Evolutionary conservation across 1,284 basidiomycete genomes (phyloP), one percentile per base, ranked within the genome.

Genomic region (Nidula niveotomentosa): DNA sequence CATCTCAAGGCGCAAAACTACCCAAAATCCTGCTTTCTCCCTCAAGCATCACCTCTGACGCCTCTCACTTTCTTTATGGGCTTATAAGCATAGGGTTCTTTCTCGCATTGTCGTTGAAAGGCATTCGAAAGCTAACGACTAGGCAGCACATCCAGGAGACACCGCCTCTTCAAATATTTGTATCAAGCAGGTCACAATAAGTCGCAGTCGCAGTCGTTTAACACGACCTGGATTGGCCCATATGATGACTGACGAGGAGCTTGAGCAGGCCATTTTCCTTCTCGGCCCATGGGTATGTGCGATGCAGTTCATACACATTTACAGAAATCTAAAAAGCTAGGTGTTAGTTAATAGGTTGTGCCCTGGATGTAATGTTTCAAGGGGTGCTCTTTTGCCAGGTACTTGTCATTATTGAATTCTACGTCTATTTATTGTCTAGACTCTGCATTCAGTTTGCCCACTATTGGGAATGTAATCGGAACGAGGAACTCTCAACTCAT

Each of bases 371-470:
- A 33, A 58, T 73, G 23, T 55, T 72, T 17, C 70, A 72, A 55
- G 70, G 70, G 7, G 57, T 70, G 12, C 53, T 72, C n/a, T 63
- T 54, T 47, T 66, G 64, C 43, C 71, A 73, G 60, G 70, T 67
- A 43, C 23, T 57, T 55, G 15, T 7, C 48, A 30, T 30, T 35
- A 36, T 17, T 8, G 23, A 12, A 9, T 10, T 43, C 44, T 15
- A 8, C 41, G 41, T 4, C 17, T 48, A 36, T 12, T 36, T 6
- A 23, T 33, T 23, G 46, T 49, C 30, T n/a, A n/a, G 47, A 44
- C 10, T 13, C 15, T 35, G 17, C 15, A 37, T 35, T 17, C 51
- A 73, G 71, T 67, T 73, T 48, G 52, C 57, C n/a, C 60, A 64
- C 44, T 72, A 73, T 52, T 62, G 61, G 49, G 52, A 46, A 9